A percentile compares a stretch with the other conserved stretches of the same genome.
These are phyloP conservation scores for Tylopilus sp. DNA, from an alignment of 768 basidiomycete species.

Conservation along the genomic window DNA sequence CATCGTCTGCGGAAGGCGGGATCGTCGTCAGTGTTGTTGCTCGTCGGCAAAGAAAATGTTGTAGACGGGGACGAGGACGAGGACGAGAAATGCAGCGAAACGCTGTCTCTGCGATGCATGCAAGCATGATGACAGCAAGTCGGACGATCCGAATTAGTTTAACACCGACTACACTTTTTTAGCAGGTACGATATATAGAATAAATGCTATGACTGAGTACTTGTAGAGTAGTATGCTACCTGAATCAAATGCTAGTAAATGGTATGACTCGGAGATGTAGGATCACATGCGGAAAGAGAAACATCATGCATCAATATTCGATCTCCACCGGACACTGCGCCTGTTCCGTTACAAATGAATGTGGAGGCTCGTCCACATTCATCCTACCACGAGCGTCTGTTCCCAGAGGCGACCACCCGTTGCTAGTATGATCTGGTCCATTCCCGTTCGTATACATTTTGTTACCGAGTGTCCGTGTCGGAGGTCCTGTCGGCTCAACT, in stretches of 20 bases:
- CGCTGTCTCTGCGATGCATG: conserved; percentile 38
- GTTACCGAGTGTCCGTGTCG: conserved; percentile 10
- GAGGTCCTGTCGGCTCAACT: conserved; percentile 56
- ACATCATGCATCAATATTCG: no score
- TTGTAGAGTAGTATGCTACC: conserved; percentile 17
- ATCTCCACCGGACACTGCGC: conserved; percentile 13
- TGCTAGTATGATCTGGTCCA: conserved; percentile 7
- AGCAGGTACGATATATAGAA: conserved; percentile 23
- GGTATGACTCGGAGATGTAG: conserved; percentile 30
- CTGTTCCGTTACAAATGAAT: conserved; percentile 14
- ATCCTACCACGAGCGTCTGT: conserved; percentile 11
- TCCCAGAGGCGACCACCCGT: conserved; percentile 7
- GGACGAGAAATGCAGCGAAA: conserved; percentile 35
- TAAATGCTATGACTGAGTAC: conserved; percentile 26
- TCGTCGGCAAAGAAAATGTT: conserved; percentile 15
- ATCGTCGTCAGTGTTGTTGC: conserved; percentile 44
- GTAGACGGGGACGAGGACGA: conserved; percentile 39
- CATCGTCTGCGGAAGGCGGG: conserved; percentile 64
- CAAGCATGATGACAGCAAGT: conserved; percentile 31
- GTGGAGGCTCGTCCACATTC: conserved; percentile 20
- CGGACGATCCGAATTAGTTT: background rate
- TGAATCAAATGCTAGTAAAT: conserved; percentile 27
- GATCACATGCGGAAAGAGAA: background rate
- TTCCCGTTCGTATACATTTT: conserved; percentile 24
- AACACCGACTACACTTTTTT: conserved; percentile 2